Percentiles rank a stretch among this genome's conserved stretches.
Conservation (phyloP, 2,329 filamentous ascomycete genomes). For the Trichoderma harzianum region DNA sequence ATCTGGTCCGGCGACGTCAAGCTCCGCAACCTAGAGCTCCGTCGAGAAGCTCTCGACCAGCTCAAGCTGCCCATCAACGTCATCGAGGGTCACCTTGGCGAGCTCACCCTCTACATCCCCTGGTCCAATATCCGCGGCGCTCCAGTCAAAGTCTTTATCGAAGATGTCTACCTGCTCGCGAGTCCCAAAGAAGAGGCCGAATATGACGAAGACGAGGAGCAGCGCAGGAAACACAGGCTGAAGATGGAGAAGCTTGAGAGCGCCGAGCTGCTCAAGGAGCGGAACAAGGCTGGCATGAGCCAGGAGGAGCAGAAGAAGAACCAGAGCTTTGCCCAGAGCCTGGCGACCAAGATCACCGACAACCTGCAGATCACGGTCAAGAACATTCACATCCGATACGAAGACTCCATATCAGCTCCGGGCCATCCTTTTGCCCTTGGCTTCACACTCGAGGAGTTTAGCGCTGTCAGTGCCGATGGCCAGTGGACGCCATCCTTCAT, state of each 20-base stretch:
- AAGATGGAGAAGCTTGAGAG: slow-evolving; percentile 99
- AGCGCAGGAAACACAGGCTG: slow-evolving; percentile 77
- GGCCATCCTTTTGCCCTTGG: slow-evolving; percentile 94
- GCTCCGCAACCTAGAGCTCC: slow-evolving; percentile 85
- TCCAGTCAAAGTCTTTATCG: slow-evolving; percentile 90
- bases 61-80: slow-evolving; percentile 96
- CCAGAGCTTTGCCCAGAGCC: slow-evolving; percentile 93
- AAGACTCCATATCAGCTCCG: slow-evolving; percentile 92
- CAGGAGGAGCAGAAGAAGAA: slow-evolving; percentile 95
- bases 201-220: slow-evolving; percentile 91
- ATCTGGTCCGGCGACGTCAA: slow-evolving; percentile 99
- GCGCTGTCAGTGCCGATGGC: slow-evolving; percentile 90
- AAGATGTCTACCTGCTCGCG: slow-evolving; percentile 93
- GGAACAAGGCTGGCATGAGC: slow-evolving; percentile 87
- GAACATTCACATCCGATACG: slow-evolving; percentile 97
- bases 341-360: slow-evolving; percentile 95
- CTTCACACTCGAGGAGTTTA: slow-evolving; percentile 91
- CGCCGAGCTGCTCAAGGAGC: slow-evolving; percentile 89
- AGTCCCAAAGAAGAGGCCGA: slow-evolving; percentile 93
- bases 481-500: slow-evolving; percentile 97
- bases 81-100: slow-evolving; percentile 87
- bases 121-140: slow-evolving; percentile 97
- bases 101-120: slow-evolving; percentile 88
- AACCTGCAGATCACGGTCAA: slow-evolving; percentile 97
- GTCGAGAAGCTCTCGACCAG: slow-evolving; percentile 93